phyloP scores from a whole-genome alignment of 1,284 basidiomycete species.

The Sphaerobolus stellatus region DNA sequence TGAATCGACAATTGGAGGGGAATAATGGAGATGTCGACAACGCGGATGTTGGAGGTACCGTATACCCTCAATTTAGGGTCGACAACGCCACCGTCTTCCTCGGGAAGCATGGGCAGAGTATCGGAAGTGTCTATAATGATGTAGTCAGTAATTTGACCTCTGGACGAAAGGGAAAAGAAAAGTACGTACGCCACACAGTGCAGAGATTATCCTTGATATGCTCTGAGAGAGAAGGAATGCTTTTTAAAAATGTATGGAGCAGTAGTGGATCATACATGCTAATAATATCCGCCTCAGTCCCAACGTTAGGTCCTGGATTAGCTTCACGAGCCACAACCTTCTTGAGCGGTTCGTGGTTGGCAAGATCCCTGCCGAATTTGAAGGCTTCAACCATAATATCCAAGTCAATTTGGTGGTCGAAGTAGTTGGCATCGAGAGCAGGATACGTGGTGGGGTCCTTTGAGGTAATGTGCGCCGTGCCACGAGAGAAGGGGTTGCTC shows the following conservation, averaged over 20 bases:
- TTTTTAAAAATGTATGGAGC: background rate
- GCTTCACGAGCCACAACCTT: constrained; percentile 35
- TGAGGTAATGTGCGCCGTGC: constrained; percentile 35
- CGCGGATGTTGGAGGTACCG: constrained; percentile 8
- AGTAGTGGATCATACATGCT: constrained; percentile 10
- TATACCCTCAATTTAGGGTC: constrained; percentile 49
- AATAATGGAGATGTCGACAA: constrained; percentile 9
- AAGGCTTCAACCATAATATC: constrained; percentile 47
- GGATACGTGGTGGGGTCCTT: constrained; percentile 41
- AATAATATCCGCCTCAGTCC: constrained; percentile 28
- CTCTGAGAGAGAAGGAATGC: constrained; percentile 18
- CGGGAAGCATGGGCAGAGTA: constrained; percentile 60
- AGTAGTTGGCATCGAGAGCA: constrained; percentile 48
- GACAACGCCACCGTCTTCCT: constrained; percentile 57
- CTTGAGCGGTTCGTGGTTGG: constrained; percentile 43
- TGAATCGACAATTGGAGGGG: constrained; percentile 8
- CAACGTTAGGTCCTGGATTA: constrained; percentile 37
- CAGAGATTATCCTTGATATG: constrained; percentile 27
- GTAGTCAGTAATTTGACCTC: background rate
- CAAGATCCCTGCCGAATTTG: constrained; percentile 47
- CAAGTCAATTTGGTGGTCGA: constrained; percentile 46
- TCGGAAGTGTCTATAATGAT: constrained; percentile 35
- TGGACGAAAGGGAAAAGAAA: background rate
- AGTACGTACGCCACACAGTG: constrained; percentile 32
- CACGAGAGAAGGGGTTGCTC: background rate